phyloP scores from a whole-genome alignment of 2,329 filamentous ascomycete species.

The Arthrobotrys megalospora region DNA sequence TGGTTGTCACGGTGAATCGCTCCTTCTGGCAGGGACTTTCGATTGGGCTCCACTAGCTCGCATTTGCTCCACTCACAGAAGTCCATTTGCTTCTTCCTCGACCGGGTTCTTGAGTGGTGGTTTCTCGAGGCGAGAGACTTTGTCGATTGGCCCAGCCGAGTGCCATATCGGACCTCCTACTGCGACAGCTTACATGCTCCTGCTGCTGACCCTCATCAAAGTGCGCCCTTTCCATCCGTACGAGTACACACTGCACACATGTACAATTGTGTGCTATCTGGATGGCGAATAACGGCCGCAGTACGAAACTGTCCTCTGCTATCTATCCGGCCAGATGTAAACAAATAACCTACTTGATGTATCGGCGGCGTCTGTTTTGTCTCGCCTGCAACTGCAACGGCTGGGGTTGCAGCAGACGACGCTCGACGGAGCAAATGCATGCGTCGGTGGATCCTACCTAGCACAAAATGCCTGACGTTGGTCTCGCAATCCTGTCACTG shows the following conservation, averaged over 20 bases:
- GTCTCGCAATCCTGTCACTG: slow-evolving; percentile 53
- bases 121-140: slow-evolving; percentile 59
- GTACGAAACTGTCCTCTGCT: slow-evolving; percentile 2
- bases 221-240: slow-evolving; percentile 18
- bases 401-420: slow-evolving; percentile 33
- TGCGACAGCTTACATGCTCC: slow-evolving; percentile 56
- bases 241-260: slow-evolving; percentile 6
- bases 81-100: slow-evolving; percentile 54
- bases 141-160: slow-evolving; percentile 44
- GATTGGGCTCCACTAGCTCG: slow-evolving; percentile 49
- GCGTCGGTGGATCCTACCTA: slow-evolving; percentile 50
- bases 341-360: slow-evolving; percentile 20
- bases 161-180: slow-evolving; percentile 49
- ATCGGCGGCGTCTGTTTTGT: slow-evolving; percentile 29
- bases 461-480: slow-evolving; percentile 20
- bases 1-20: slow-evolving; percentile 61
- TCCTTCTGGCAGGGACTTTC: slow-evolving; percentile 60
- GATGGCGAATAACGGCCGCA: slow-evolving; percentile 26
- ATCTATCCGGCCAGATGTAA: slow-evolving; percentile 23
- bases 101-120: slow-evolving; percentile 38
- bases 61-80: slow-evolving; percentile 47
- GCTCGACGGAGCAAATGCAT: slow-evolving; percentile 29
- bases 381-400: slow-evolving; percentile 20
- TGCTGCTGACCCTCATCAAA: slow-evolving; percentile 34
- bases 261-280: slow-evolving; percentile 7